Evolutionary conservation across 768 basidiomycete species (phyloP).

Genomic region (Lentinula raphanica): DNA sequence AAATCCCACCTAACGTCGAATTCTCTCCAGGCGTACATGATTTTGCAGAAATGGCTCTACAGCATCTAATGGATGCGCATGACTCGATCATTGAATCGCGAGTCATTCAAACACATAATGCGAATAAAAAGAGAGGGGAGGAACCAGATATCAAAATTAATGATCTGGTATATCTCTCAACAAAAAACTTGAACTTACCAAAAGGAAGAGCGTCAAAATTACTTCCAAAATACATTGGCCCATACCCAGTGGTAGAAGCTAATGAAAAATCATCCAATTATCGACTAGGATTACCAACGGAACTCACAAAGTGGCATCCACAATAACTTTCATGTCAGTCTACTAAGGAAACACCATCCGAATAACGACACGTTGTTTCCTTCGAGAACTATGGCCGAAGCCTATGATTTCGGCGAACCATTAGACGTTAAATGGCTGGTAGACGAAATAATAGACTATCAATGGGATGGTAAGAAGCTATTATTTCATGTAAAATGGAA

Average conservation of each 20-base stretch:
- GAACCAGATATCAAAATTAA: not conserved
- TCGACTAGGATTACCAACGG: constrained; percentile 18
- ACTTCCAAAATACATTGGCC: constrained; percentile 29
- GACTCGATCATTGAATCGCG: too few relatives aligned
- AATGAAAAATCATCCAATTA: constrained; percentile 17
- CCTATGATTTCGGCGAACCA: too few relatives aligned
- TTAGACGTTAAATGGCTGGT: constrained; percentile 16
- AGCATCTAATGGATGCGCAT: too few relatives aligned
- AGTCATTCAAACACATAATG: too few relatives aligned
- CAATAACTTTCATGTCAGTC: constrained; percentile 21
- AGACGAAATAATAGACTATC: constrained; percentile 16
- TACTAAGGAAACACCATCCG: constrained; percentile 20
- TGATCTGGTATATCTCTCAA: constrained; percentile 28
- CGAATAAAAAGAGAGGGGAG: too few relatives aligned
- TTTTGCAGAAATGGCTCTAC: too few relatives aligned
- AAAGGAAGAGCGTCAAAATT: constrained; percentile 28
- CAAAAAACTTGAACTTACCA: constrained; percentile 25
- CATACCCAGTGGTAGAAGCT: constrained; percentile 19
- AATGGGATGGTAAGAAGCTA: not conserved
- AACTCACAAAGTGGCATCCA: constrained; percentile 20
- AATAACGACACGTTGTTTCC: too few relatives aligned
- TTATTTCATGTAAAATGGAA: constrained; percentile 13
- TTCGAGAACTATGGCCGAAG: too few relatives aligned
- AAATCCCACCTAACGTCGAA: too few relatives aligned
- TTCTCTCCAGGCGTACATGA: too few relatives aligned